Base-by-base conservation (phyloP, 2,329 filamentous ascomycete species). In the Alternaria ventricosa region DNA sequence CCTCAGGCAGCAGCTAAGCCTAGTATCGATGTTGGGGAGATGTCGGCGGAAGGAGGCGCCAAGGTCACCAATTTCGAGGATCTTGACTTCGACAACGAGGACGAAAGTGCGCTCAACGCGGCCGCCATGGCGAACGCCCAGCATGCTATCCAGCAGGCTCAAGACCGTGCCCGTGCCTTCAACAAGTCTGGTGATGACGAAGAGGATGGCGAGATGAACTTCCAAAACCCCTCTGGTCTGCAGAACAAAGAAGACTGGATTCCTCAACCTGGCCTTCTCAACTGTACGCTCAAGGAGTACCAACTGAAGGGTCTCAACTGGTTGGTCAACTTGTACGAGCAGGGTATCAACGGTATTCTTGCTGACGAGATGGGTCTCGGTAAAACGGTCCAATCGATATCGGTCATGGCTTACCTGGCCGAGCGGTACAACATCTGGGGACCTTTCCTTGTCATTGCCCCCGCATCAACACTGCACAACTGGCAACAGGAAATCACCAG, bases 351-450 rank as follows among this genome's bases (percentile, higher is more conserved):
- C 83, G 95, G 95, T 82, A 99, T 99, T 74, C 85, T 99, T 67
- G 96, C 96, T 69, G 96, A 99, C 79, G 96, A 99, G 83, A 99
- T 99, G 96, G 96, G 96, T 89, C 92, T 99, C 23, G 96, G 96
- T 80, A 99, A 99, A 83, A 99, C 96, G 20, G 93, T 99, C 6
- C 96, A 99, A 83, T 98, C 95, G 22, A 99, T 99, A 67, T 98
- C 96, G 0, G 95, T 99, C 78, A 98, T 99, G 96, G 94, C 94
- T 2, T 98, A 99, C 77, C 89, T 99, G 30, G 96, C 96, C 2
- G 95, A 99, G 83, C 92, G 94, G 74, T 94, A 99, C 84, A 94
- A 97, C 77, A 97, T 98, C 71, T 98, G 95, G 96, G 96, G 96
- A 8, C 96, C 96, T 0, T 98, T 97, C 84, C 82, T 99, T 53